These are phyloP conservation scores for Jimgerdemannia flammicorona DNA, from an alignment of 192 early-diverging fungal genomes.

Conservation along the genomic window DNA sequence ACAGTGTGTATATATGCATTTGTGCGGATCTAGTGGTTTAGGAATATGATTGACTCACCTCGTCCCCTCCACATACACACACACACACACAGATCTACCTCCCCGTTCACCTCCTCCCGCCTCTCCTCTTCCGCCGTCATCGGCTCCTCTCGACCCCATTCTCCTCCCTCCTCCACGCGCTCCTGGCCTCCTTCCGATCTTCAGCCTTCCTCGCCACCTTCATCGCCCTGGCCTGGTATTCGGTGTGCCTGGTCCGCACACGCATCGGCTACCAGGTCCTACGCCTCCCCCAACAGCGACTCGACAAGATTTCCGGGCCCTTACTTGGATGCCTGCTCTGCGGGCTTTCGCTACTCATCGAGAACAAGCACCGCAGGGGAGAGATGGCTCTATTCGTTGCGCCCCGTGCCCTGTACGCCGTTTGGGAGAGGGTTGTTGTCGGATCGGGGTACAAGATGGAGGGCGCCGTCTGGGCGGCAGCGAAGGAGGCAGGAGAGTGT, in stretches of 20 bases:
- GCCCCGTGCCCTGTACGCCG: slow-evolving; percentile 43
- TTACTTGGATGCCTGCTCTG: slow-evolving; percentile 52
- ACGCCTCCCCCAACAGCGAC: slow-evolving; percentile 23
- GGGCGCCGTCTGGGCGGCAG: slow-evolving; percentile 29
- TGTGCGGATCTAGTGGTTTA: too few species aligned
- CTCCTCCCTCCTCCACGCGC: slow-evolving; percentile 29
- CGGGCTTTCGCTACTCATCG: slow-evolving; percentile 63
- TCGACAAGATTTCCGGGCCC: slow-evolving; percentile 43
- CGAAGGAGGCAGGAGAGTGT: slow-evolving; percentile 36
- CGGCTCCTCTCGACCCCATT: slow-evolving; percentile 31
- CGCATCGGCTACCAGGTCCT: slow-evolving; percentile 38
- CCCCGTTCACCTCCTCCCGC: slow-evolving; percentile 57
- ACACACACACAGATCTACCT: slow-evolving; percentile 46
- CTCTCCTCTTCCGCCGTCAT: slow-evolving; percentile 45
- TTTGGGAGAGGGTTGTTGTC: slow-evolving; percentile 38
- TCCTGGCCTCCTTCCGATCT: slow-evolving; percentile 41
- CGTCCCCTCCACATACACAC: background rate
- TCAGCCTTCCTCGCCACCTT: slow-evolving; percentile 53
- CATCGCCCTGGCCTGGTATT: slow-evolving; percentile 50
- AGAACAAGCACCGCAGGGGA: slow-evolving; percentile 47
- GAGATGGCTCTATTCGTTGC: slow-evolving; percentile 53
- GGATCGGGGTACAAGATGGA: too few species aligned
- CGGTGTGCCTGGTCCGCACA: slow-evolving; percentile 45
- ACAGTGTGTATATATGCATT: too few species aligned
- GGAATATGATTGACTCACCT: too few species aligned